phyloP scores from a whole-genome alignment of 306 rosid genomes.

The Luffa acutangula region DNA sequence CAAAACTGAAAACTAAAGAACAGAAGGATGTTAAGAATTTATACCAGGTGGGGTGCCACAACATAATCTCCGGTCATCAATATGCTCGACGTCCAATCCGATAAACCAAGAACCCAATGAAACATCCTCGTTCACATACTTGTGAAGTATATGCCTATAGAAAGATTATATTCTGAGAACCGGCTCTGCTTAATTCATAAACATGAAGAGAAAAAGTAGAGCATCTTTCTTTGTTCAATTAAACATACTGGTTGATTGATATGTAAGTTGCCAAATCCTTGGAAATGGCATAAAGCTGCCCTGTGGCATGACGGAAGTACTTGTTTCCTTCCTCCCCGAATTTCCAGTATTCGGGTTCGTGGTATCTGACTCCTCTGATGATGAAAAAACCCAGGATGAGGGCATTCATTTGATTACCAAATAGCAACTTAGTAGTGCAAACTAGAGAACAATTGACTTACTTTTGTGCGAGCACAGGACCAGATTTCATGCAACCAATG shows the following conservation, averaged over 20 bases:
- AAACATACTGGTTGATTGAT: constrained; percentile 40
- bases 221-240: not conserved
- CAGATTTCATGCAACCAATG: constrained; percentile 59
- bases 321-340: constrained; percentile 54
- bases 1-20: not conserved
- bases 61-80: constrained; percentile 53
- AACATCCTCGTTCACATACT: constrained; percentile 46
- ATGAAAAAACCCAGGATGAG: not conserved
- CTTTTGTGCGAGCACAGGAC: constrained; percentile 55
- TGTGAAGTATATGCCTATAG: constrained; percentile 45
- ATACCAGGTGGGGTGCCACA: constrained; percentile 57
- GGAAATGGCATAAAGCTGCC: constrained; percentile 50
- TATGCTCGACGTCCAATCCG: constrained; percentile 49
- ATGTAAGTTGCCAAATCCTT: constrained; percentile 41
- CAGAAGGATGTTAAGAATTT: not conserved
- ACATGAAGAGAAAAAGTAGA: not conserved
- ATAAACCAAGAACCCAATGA: constrained; percentile 50
- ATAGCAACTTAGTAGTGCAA: not conserved
- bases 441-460: constrained; percentile 4
- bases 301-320: constrained; percentile 58
- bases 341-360: constrained; percentile 55
- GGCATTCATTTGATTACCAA: not conserved
- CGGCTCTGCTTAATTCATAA: not conserved
- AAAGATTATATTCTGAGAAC: not conserved
- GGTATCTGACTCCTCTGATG: constrained; percentile 47